Conservation (phyloP, 805 yeast genomes). For the Saturnispora silvae region DNA sequence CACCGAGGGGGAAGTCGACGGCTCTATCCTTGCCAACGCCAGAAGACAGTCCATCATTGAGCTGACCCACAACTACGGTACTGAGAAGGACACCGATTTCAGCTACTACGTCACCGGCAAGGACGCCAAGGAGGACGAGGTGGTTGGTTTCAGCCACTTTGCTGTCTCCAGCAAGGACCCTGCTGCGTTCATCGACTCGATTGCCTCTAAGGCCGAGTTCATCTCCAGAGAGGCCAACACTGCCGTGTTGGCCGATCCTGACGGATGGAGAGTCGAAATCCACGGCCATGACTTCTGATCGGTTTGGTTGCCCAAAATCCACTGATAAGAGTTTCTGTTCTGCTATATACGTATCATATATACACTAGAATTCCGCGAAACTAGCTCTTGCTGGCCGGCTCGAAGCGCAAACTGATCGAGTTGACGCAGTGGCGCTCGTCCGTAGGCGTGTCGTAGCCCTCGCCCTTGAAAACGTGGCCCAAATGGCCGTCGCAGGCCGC, state of each 20-base stretch:
- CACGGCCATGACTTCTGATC: constrained; percentile 21
- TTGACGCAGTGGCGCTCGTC: constrained; percentile 94
- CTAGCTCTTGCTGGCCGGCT: neutral
- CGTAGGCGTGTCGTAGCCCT: constrained; percentile 79
- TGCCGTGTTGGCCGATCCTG: constrained; percentile 82
- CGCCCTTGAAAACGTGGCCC: constrained; percentile 93
- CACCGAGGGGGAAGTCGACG: constrained; percentile 32
- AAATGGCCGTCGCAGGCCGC: constrained; percentile 84
- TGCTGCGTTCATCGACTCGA: constrained; percentile 39
- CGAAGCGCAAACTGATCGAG: constrained; percentile 66
- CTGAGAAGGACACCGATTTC: constrained; percentile 69
- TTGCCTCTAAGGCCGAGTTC: constrained; percentile 46
- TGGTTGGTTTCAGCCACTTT: constrained; percentile 81
- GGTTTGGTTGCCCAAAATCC: neutral
- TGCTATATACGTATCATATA: neutral
- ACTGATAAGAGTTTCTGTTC: neutral
- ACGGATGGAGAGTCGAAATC: constrained; percentile 77
- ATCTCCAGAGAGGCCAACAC: constrained; percentile 42
- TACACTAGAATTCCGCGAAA: no score
- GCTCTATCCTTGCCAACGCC: constrained; percentile 27
- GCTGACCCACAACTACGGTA: constrained; percentile 93
- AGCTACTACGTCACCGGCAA: constrained; percentile 73
- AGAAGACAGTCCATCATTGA: constrained; percentile 66
- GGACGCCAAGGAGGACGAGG: constrained; percentile 27
- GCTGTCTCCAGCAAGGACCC: constrained; percentile 64